These are phyloP conservation scores for Fraxinus velutina DNA, from an alignment of 305 asterid genomes.

Conservation along the genomic window DNA sequence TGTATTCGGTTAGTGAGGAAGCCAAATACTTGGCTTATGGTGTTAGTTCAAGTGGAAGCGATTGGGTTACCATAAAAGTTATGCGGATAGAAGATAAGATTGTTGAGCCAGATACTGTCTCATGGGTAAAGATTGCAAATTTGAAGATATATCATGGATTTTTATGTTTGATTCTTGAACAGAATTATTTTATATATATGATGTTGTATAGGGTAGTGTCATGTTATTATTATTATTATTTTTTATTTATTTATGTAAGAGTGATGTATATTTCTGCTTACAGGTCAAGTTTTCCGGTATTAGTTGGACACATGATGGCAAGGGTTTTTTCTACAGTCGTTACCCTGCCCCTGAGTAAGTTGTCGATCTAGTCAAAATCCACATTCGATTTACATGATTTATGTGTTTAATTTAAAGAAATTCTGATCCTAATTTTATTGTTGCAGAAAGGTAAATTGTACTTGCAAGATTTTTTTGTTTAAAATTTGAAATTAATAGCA, in stretches of 20 bases:
- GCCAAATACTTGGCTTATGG: conserved; percentile 81
- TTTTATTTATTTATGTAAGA: neutral
- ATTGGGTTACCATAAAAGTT: conserved; percentile 87
- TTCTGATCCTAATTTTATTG: neutral
- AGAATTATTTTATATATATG: conserved; percentile 12
- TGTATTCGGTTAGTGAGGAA: conserved; percentile 66
- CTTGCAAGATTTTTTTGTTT: neutral
- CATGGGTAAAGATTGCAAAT: conserved; percentile 55
- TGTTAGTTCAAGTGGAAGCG: conserved; percentile 86
- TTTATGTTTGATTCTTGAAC: neutral
- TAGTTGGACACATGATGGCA: conserved; percentile 83
- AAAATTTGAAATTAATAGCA: neutral
- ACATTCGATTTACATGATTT: conserved; percentile 12
- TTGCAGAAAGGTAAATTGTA: neutral
- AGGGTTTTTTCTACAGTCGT: conserved; percentile 91
- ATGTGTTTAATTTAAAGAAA: neutral
- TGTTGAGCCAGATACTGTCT: conserved; percentile 56
- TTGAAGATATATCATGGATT: neutral
- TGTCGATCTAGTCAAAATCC: neutral
- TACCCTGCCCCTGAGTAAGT: conserved; percentile 85
- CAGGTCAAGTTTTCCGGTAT: conserved; percentile 81
- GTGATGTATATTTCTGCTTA: conserved; percentile 8
- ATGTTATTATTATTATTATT: neutral
- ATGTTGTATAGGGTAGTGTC: neutral
- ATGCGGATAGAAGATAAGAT: conserved; percentile 64